Conservation (phyloP, 495 filamentous ascomycete genomes). For the Sporormia fimetaria region DNA sequence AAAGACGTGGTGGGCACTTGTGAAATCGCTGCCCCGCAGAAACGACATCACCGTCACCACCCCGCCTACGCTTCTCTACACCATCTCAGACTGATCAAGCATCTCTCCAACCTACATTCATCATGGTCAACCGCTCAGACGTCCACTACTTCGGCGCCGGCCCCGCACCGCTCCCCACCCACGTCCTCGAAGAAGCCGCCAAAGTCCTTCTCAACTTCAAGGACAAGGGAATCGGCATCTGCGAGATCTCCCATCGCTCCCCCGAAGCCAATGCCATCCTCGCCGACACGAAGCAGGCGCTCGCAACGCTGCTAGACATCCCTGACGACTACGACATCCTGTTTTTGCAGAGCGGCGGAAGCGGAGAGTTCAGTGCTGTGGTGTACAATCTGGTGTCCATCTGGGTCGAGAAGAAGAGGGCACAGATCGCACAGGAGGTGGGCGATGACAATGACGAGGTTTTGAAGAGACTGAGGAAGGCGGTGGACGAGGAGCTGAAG, state of each 20-base stretch:
- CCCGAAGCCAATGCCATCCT: constrained; percentile 47
- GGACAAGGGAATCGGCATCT: constrained; percentile 64
- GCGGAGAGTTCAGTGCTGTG: constrained; percentile 67
- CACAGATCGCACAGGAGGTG: constrained; percentile 32
- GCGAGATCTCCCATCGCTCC: constrained; percentile 87
- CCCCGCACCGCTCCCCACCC: constrained; percentile 68
- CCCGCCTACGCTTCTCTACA: too few relatives aligned
- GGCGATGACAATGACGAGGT: constrained; percentile 38
- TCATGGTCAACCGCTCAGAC: constrained; percentile 49
- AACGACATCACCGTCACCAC: not conserved
- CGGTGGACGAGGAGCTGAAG: constrained; percentile 54
- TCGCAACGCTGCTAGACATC: constrained; percentile 52
- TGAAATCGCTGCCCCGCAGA: too few relatives aligned
- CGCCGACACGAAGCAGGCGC: constrained; percentile 28
- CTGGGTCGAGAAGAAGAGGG: constrained; percentile 60
- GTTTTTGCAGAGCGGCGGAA: constrained; percentile 77
- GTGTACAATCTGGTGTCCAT: constrained; percentile 70
- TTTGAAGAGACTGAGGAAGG: constrained; percentile 48
- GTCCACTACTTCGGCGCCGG: constrained; percentile 77
- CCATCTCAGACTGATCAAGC: not conserved
- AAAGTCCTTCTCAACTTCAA: constrained; percentile 73
- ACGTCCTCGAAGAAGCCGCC: constrained; percentile 62
- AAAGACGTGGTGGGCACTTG: too few relatives aligned
- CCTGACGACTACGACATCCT: constrained; percentile 66
- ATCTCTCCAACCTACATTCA: not conserved